These are phyloP conservation scores for Cochlearia excelsa DNA, from an alignment of 345 rosid genomes.

Conservation along the genomic window DNA sequence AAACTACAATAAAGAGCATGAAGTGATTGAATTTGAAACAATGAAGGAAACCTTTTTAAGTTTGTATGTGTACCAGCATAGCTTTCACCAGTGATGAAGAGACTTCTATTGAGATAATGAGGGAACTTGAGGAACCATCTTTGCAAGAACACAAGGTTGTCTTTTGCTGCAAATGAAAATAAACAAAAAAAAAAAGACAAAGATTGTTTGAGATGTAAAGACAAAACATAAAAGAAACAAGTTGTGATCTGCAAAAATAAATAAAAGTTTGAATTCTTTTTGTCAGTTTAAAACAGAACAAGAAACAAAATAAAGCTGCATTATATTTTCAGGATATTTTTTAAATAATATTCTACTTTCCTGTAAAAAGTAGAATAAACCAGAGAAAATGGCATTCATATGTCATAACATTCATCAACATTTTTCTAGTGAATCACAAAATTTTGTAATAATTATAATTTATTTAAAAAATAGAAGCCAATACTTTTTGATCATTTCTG, in stretches of 20 bases:
- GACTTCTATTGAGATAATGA: constrained; percentile 82
- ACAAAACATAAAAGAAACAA: constrained; percentile 33
- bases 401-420: constrained; percentile 17
- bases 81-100: constrained; percentile 92
- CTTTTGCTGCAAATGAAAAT: constrained; percentile 60
- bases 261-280: constrained; percentile 33
- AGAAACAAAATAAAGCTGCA: constrained; percentile 29
- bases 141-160: constrained; percentile 86
- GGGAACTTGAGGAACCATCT: constrained; percentile 87
- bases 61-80: constrained; percentile 75
- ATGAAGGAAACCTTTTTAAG: background rate
- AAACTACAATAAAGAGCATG: background rate
- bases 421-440: background rate
- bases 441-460: constrained; percentile 1
- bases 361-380: constrained; percentile 33
- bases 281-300: constrained; percentile 33
- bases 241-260: constrained; percentile 26
- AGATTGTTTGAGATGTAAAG: constrained; percentile 20
- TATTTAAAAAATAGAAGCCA: background rate
- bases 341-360: constrained; percentile 11
- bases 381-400: constrained; percentile 28
- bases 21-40: constrained; percentile 3
- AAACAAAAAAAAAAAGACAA: constrained; percentile 30
- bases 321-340: constrained; percentile 6
- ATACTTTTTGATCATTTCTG: background rate